A percentile compares a stretch with the other conserved stretches of the same genome.
Evolutionary conservation across 176 grass and related monocot species (phyloP).

Genomic region (Oryza officinalis): DNA sequence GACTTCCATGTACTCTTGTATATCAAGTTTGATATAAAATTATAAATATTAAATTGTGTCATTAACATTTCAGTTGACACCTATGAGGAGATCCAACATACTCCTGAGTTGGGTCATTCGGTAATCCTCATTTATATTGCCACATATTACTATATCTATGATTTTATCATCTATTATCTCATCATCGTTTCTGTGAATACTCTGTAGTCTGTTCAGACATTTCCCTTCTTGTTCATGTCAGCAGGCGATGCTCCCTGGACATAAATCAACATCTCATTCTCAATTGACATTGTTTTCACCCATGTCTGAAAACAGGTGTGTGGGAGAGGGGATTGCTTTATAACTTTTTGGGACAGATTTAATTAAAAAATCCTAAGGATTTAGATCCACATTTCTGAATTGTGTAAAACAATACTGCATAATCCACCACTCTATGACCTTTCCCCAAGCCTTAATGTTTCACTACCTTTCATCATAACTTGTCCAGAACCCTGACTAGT

Average conservation of each 20-base stretch:
- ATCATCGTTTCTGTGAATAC: not conserved
- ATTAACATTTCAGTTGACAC: not conserved
- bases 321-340: not conserved
- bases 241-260: not conserved
- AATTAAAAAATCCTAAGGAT: not conserved
- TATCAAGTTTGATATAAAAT: no score
- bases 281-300: not conserved
- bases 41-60: no score
- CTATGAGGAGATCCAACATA: not conserved
- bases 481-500: constrained; percentile 7
- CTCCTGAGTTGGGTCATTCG: not conserved
- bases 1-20: not conserved
- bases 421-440: not conserved
- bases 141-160: not conserved
- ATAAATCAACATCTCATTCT: constrained; percentile 12
- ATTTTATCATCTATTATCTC: not conserved
- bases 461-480: constrained; percentile 8
- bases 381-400: not conserved
- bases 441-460: not conserved
- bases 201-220: not conserved
- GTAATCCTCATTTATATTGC: not conserved
- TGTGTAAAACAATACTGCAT: not conserved
- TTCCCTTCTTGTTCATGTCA: not conserved
- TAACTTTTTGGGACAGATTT: not conserved
- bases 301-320: not conserved